Percentiles rank a stretch among this genome's conserved stretches.
phyloP scores from a whole-genome alignment of 2,329 filamentous ascomycete species.

The Fusarium paranaense region DNA sequence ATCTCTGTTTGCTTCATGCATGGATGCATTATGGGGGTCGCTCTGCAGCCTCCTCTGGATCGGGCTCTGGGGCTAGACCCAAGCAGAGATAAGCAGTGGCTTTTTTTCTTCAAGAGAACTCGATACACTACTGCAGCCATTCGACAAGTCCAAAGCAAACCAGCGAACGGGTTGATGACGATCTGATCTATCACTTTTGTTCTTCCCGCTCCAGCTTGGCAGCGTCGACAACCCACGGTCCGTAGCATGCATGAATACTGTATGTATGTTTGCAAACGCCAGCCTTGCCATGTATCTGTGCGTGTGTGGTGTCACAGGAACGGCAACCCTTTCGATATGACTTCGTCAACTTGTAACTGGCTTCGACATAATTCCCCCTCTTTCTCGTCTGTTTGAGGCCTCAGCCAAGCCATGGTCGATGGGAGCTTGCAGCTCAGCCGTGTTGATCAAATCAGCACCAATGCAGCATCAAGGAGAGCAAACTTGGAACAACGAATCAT shows the following conservation, averaged over 20 bases:
- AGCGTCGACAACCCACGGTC: not conserved
- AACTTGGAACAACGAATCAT: constrained; percentile 24
- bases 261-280: not conserved
- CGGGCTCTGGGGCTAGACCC: not conserved
- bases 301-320: not conserved
- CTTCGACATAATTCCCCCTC: not conserved
- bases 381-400: not conserved
- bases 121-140: not conserved
- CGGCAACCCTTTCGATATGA: not conserved
- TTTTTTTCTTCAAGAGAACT: not conserved
- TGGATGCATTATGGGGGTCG: not conserved
- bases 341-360: not conserved
- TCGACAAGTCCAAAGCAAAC: not conserved
- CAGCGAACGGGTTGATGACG: not conserved
- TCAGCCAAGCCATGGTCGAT: constrained; percentile 10
- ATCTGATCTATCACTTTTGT: not conserved
- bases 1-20: not conserved
- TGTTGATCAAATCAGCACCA: constrained; percentile 15
- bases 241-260: not conserved
- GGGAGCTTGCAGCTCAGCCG: constrained; percentile 19
- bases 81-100: not conserved
- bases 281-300: not conserved
- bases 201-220: not conserved
- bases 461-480: constrained; percentile 20
- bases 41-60: not conserved